Evolutionary conservation across 2,329 filamentous ascomycete genomes (phyloP).

Genomic region (Fonsecaea pugnacius): DNA sequence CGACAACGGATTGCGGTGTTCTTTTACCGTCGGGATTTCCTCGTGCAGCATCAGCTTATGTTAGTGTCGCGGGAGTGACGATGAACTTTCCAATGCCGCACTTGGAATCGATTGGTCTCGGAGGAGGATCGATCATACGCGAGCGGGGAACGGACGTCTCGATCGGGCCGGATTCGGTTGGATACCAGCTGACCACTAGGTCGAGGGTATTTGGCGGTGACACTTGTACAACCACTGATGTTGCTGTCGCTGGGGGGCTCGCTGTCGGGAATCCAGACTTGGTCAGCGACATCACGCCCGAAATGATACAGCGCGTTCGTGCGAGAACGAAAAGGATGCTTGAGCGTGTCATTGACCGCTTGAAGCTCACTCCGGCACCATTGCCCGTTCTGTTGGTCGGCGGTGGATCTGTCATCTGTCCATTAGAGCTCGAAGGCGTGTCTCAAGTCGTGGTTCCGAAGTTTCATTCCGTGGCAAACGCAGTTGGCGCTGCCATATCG

Average conservation of each 20-base stretch:
- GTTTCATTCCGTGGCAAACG: slow-evolving; percentile 60
- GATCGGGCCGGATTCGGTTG: slow-evolving; percentile 62
- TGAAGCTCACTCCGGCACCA: slow-evolving; percentile 59
- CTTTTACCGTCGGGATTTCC: slow-evolving; percentile 63
- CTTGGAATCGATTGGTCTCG: slow-evolving; percentile 60
- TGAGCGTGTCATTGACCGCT: slow-evolving; percentile 58
- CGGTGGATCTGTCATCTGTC: slow-evolving; percentile 60
- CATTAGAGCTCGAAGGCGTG: slow-evolving; percentile 55
- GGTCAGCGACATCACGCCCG: slow-evolving; percentile 37
- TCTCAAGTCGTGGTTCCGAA: slow-evolving; percentile 55
- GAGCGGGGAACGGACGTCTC: slow-evolving; percentile 42
- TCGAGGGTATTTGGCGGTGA: slow-evolving; percentile 59
- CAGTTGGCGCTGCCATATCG: slow-evolving; percentile 64
- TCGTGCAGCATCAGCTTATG: slow-evolving; percentile 62
- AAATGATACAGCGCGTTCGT: slow-evolving; percentile 43
- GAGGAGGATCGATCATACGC: slow-evolving; percentile 57
- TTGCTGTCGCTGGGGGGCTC: slow-evolving; percentile 48
- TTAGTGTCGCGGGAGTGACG: slow-evolving; percentile 62
- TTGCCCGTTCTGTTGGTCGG: slow-evolving; percentile 61
- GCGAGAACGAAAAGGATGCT: slow-evolving; percentile 53
- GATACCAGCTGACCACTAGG: slow-evolving; percentile 55
- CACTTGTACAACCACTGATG: slow-evolving; percentile 57
- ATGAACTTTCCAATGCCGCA: slow-evolving; percentile 64
- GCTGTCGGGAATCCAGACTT: slow-evolving; percentile 35
- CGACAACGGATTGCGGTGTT: slow-evolving; percentile 63